Base-by-base conservation (phyloP, 2,329 filamentous ascomycete genomes). In the Aureobasidium sp. region DNA sequence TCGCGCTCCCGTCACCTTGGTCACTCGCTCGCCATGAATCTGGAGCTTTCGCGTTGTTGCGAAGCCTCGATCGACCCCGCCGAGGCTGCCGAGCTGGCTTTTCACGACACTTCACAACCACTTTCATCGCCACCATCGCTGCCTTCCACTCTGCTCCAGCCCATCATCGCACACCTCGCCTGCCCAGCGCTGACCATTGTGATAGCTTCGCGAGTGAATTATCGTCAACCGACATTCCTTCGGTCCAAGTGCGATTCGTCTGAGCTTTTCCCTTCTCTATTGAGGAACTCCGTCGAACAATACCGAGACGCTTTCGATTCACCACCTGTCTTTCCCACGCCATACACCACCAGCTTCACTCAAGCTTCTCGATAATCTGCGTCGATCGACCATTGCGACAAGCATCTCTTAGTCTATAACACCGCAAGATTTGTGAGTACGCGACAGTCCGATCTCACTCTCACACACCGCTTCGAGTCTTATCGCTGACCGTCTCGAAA, bases 221-320 rank as follows among this genome's bases (percentile, higher is more conserved):
- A 42, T 55, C 44, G 42, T 54, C 55, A 51, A 47, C 53, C 30
- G 45, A 54, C 53, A 51, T 57, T 57, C 55, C 48, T 57, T 57
- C 51, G 38, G 53, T 52, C 24, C 37, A 54, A 50, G 21, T 41
- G 47, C 38, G 45, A 51, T 39, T 50, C 24, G 35, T 50, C 22
- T 37, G 37, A 51, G 37, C 48, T 53, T 53, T 39, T 29, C 44
- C 30, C 16, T 16, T 50, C 16, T 25, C 19, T 38, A 27, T 44
- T 27, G 25, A 52, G 50, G 39, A 53, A 53, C 22, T 53, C 30
- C 49, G 49, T 40, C 40, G 39, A 53, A 42, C 30, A 34, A 19
- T 49, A 34, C 25, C 48, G 29, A 55, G 14, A 39, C 45, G 41
- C 47, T 35, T 57, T 55, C 48, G 51, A 55, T 57, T 55, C 45